A percentile compares a stretch with the other conserved stretches of the same genome.
Evolutionary conservation across 805 yeast species (phyloP).

Genomic region (Jamesozyma rosinii): DNA sequence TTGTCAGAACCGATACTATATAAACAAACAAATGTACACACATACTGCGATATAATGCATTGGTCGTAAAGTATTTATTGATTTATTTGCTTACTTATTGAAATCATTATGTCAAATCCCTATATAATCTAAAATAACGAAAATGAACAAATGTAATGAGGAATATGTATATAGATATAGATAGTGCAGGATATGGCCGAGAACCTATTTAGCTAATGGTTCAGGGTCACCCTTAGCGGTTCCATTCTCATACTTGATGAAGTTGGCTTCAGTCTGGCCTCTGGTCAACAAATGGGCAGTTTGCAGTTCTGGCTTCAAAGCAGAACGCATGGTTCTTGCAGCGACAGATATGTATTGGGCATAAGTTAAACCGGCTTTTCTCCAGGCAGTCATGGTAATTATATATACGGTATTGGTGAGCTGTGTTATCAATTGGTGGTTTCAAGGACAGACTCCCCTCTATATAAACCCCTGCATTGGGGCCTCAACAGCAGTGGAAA

Average conservation of each 20-base stretch:
- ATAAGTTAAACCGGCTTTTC: slow-evolving; percentile 60
- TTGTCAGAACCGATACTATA: no score
- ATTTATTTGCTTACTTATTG: neutral
- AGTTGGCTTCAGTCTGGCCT: slow-evolving; percentile 64
- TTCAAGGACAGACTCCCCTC: neutral
- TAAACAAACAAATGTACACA: no score
- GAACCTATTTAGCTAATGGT: slow-evolving; percentile 15
- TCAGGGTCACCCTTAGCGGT: slow-evolving; percentile 33
- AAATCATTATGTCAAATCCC: neutral
- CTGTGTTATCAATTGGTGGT: neutral
- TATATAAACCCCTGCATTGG: no score
- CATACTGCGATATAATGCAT: no score
- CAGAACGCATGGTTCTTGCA: slow-evolving; percentile 77
- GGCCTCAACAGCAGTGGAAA: neutral
- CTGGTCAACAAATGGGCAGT: slow-evolving; percentile 60
- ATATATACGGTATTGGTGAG: neutral
- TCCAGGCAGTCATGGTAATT: slow-evolving; percentile 35
- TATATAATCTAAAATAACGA: neutral
- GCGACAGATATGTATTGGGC: slow-evolving; percentile 87
- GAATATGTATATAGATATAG: neutral
- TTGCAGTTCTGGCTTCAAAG: slow-evolving; percentile 80
- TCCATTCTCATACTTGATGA: slow-evolving; percentile 66
- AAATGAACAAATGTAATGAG: neutral
- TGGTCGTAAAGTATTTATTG: no score
- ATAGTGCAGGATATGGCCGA: neutral